These are phyloP conservation scores for Laburnicola sp. DNA, from an alignment of 2,329 filamentous ascomycete genomes.

Conservation along the genomic window DNA sequence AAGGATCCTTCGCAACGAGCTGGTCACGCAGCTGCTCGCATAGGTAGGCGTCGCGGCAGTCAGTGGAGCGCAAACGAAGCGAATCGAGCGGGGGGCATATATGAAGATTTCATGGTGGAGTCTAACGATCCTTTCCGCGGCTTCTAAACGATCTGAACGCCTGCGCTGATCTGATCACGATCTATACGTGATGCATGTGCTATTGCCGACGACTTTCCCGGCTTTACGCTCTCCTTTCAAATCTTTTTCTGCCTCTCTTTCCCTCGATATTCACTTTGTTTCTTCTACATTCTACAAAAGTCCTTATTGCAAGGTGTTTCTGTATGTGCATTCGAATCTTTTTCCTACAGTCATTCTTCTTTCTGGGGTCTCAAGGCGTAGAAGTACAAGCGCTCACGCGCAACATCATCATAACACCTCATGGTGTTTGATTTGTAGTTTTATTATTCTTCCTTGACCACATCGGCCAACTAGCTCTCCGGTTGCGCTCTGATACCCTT, in stretches of 20 bases:
- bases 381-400: conserved; percentile 13
- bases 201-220: conserved; percentile 5
- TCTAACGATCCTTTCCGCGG: conserved; percentile 42
- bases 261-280: not conserved
- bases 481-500: conserved; percentile 6
- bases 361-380: conserved; percentile 2
- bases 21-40: conserved; percentile 23
- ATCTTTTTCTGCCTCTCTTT: not conserved
- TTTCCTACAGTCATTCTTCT: not conserved
- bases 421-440: not conserved
- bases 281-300: not conserved
- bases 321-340: not conserved
- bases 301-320: not conserved
- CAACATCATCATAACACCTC: conserved; percentile 3
- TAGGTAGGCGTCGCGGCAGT: conserved; percentile 37
- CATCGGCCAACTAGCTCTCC: not conserved
- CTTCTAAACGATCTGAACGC: conserved; percentile 27
- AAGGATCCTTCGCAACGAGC: conserved; percentile 24
- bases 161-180: conserved; percentile 7
- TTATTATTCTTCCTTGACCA: not conserved
- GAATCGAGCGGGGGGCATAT: conserved; percentile 32
- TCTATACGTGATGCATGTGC: conserved; percentile 1
- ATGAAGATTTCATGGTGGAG: conserved; percentile 37
- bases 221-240: not conserved
- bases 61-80: conserved; percentile 44